Percentiles rank a stretch among this genome's conserved stretches.
Conservation (phyloP, 768 basidiomycete genomes). For the Tylopilus sp. region DNA sequence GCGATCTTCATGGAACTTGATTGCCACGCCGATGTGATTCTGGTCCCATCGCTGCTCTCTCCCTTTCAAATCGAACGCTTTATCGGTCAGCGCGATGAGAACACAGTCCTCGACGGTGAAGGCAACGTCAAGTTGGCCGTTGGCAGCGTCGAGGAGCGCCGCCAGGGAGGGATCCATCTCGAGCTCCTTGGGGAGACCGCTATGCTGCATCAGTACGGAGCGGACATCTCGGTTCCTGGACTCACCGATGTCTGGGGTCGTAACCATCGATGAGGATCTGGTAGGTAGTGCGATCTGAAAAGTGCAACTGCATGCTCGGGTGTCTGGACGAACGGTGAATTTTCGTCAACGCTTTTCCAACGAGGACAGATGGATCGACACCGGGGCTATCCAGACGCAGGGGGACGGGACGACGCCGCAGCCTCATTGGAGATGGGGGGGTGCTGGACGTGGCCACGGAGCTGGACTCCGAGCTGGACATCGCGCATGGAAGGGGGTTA, state of each 20-base stretch:
- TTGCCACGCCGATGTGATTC: slow-evolving; percentile 41
- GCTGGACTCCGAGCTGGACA: slow-evolving; percentile 14
- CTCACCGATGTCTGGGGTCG: slow-evolving; percentile 45
- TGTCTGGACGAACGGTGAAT: slow-evolving; percentile 42
- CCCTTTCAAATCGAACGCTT: slow-evolving; percentile 47
- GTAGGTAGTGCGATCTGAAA: slow-evolving; percentile 40
- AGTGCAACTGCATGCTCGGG: slow-evolving; percentile 46
- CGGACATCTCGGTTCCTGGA: neutral
- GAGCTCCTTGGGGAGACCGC: slow-evolving; percentile 55
- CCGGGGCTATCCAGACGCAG: slow-evolving; percentile 33
- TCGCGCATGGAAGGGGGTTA: slow-evolving; percentile 9
- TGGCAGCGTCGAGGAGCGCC: slow-evolving; percentile 39
- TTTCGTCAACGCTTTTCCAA: slow-evolving; percentile 43
- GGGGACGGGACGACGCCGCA: slow-evolving; percentile 34
- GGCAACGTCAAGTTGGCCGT: slow-evolving; percentile 30
- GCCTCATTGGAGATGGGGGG: slow-evolving; percentile 24
- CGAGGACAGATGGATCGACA: slow-evolving; percentile 39
- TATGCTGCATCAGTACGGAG: slow-evolving; percentile 2
- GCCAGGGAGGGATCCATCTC: slow-evolving; percentile 48
- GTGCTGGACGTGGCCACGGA: slow-evolving; percentile 12
- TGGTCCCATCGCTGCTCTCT: slow-evolving; percentile 34
- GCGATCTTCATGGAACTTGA: slow-evolving; percentile 48
- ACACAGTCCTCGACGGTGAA: slow-evolving; percentile 51
- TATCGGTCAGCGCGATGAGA: slow-evolving; percentile 53
- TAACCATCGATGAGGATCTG: slow-evolving; percentile 64